These are phyloP conservation scores for Starmerella scarabaei DNA, from an alignment of 805 yeast species.

Conservation along the genomic window DNA sequence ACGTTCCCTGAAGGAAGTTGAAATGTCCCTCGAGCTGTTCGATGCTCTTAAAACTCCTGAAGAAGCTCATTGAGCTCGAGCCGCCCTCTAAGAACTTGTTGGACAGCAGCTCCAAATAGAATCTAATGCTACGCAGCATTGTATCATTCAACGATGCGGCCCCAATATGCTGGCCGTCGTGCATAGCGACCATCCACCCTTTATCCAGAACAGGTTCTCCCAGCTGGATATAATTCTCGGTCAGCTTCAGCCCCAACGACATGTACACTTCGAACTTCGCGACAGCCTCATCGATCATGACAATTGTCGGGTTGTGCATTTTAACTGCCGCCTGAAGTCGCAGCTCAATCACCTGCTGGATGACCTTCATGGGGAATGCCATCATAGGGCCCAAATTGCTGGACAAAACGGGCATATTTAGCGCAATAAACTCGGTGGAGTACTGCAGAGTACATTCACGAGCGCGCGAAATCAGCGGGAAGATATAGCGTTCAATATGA, in stretches of 20 bases:
- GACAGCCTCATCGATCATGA: conserved; percentile 91
- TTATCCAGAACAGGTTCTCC: conserved; percentile 37
- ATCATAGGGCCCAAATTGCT: conserved; percentile 44
- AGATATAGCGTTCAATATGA: conserved; percentile 52
- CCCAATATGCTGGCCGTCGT: conserved; percentile 44
- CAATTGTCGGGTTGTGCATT: conserved; percentile 73
- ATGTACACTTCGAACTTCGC: conserved; percentile 72
- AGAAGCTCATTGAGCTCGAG: conserved; percentile 37
- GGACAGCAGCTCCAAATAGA: conserved; percentile 56
- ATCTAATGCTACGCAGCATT: conserved; percentile 59
- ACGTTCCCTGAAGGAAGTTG: conserved; percentile 62
- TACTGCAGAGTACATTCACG: conserved; percentile 55
- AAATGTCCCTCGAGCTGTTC: conserved; percentile 79
- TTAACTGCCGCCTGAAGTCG: conserved; percentile 67
- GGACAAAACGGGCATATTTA: conserved; percentile 63
- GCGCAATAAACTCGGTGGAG: conserved; percentile 42
- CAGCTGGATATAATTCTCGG: conserved; percentile 50
- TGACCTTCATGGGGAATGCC: conserved; percentile 63
- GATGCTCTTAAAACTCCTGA: conserved; percentile 79
- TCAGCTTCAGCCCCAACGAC: conserved; percentile 58
- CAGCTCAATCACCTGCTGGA: conserved; percentile 63
- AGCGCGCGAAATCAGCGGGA: conserved; percentile 74
- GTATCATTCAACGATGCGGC: conserved; percentile 51
- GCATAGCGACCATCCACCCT: conserved; percentile 60
- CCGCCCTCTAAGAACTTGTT: conserved; percentile 70